phyloP scores from a whole-genome alignment of 371 early-diverging fungal species.

The Apophysomyces elegans region DNA sequence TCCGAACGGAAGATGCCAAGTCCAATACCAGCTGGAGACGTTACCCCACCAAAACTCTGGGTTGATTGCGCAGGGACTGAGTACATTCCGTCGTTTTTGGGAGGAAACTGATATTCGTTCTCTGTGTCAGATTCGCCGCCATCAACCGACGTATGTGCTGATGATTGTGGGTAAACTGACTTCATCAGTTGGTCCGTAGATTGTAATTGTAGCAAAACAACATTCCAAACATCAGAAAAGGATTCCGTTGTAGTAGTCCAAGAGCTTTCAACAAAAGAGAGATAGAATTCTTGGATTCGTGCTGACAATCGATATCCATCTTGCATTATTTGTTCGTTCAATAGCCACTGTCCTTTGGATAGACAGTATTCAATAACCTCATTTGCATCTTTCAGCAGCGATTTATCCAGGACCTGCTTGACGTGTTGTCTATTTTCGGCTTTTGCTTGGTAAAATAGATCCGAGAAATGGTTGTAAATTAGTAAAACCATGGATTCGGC shows the following conservation, averaged over 20 bases:
- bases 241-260: not conserved
- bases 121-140: slow-evolving; percentile 19
- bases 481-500: slow-evolving; percentile 46
- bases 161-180: slow-evolving; percentile 26
- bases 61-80: slow-evolving; percentile 30
- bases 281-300: slow-evolving; percentile 29
- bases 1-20: slow-evolving; percentile 21
- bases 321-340: slow-evolving; percentile 41
- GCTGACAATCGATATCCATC: slow-evolving; percentile 34
- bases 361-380: slow-evolving; percentile 32
- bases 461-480: slow-evolving; percentile 30
- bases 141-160: slow-evolving; percentile 1
- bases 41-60: slow-evolving; percentile 30
- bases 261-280: not conserved
- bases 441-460: not conserved
- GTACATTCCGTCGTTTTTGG: slow-evolving; percentile 17
- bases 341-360: slow-evolving; percentile 33
- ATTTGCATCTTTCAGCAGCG: slow-evolving; percentile 28
- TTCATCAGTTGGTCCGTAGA: slow-evolving; percentile 32
- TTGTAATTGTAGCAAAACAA: slow-evolving; percentile 19
- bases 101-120: slow-evolving; percentile 28
- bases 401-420: slow-evolving; percentile 19
- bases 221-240: slow-evolving; percentile 35
- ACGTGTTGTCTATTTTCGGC: not conserved
- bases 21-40: slow-evolving; percentile 24